Evolutionary conservation across 2,329 filamentous ascomycete species (phyloP).

Genomic region (Fusarium floridanum): DNA sequence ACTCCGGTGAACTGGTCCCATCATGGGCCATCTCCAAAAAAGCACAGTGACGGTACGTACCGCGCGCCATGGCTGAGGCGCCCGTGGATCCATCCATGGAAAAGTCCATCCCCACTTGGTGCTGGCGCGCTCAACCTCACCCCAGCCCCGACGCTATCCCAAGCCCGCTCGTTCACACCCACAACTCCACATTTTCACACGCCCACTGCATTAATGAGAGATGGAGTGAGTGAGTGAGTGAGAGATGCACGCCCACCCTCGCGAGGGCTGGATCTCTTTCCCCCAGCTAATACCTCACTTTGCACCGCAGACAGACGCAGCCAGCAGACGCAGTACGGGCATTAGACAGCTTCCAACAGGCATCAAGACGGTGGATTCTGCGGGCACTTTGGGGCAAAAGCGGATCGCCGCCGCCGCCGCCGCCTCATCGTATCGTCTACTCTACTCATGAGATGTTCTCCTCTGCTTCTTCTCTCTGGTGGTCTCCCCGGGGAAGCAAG

Average conservation of each 20-base stretch:
- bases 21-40: slow-evolving; percentile 25
- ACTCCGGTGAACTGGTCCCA: slow-evolving; percentile 29
- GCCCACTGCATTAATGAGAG: slow-evolving; percentile 2
- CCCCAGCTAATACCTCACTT: slow-evolving; percentile 30
- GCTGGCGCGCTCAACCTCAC: slow-evolving; percentile 37
- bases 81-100: background rate
- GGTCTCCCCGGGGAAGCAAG: background rate
- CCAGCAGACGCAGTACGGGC: slow-evolving; percentile 2
- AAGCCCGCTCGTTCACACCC: slow-evolving; percentile 33
- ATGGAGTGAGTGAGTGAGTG: background rate
- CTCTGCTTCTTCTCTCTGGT: slow-evolving; percentile 13
- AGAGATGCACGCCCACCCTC: slow-evolving; percentile 17
- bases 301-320: slow-evolving; percentile 20
- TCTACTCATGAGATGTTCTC: background rate
- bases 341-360: slow-evolving; percentile 5
- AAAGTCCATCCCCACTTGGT: slow-evolving; percentile 21
- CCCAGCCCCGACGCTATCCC: slow-evolving; percentile 35
- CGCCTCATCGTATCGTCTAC: background rate
- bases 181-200: slow-evolving; percentile 31
- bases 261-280: background rate
- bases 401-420: slow-evolving; percentile 10
- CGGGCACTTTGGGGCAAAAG: slow-evolving; percentile 10
- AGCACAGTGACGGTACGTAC: slow-evolving; percentile 18
- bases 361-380: slow-evolving; percentile 7
- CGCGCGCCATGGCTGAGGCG: slow-evolving; percentile 25